Conservation (phyloP, 179 eudicot genomes). For the Beta lomatogona region DNA sequence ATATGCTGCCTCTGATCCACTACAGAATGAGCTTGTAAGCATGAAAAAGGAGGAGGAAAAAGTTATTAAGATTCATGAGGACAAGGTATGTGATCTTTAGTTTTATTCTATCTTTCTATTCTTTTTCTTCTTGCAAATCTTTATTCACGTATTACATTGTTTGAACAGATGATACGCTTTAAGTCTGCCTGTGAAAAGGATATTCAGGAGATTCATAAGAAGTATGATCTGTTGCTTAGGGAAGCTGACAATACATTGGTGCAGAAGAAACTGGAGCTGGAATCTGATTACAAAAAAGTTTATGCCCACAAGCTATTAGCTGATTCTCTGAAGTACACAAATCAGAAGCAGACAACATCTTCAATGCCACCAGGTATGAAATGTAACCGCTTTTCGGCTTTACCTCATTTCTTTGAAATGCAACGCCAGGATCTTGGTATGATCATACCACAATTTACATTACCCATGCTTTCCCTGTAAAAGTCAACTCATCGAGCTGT, state of each 20-base stretch:
- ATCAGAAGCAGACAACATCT: constrained; percentile 19
- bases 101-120: constrained; percentile 7
- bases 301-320: constrained; percentile 42
- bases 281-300: constrained; percentile 30
- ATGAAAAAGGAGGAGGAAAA: constrained; percentile 35
- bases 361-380: constrained; percentile 33
- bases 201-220: constrained; percentile 44
- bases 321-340: constrained; percentile 25
- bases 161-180: constrained; percentile 39
- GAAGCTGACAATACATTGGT: constrained; percentile 38
- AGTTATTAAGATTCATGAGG: constrained; percentile 34
- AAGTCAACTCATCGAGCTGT: no score
- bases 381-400: background rate
- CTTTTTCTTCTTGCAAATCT: background rate
- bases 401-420: background rate
- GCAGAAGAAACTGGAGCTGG: constrained; percentile 38
- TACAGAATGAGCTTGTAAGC: constrained; percentile 43
- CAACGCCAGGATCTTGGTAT: background rate
- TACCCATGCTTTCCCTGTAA: no score
- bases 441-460: no score
- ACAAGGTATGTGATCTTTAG: constrained; percentile 41
- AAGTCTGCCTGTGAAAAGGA: constrained; percentile 46
- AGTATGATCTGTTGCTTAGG: constrained; percentile 40
- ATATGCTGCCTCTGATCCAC: constrained; percentile 30
- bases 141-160: background rate